Percentiles rank a stretch among this genome's conserved stretches.
phyloP scores from a whole-genome alignment of 192 early-diverging fungal genomes.

The Linnemannia schmuckeri region DNA sequence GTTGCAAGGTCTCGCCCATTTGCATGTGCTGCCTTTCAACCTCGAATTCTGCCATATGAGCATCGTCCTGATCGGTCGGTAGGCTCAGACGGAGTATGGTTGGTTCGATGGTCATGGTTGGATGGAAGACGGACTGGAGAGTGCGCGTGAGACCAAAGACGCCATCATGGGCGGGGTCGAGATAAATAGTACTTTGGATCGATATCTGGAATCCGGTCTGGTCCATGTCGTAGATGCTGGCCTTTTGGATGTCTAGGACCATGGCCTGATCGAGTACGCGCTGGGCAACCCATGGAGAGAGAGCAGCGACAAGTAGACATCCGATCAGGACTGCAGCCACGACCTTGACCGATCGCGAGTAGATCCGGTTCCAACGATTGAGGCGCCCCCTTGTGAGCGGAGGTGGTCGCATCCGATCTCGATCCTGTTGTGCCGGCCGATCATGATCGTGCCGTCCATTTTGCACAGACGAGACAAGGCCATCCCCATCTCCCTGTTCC shows the following conservation, averaged over 20 bases:
- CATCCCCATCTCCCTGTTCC: not conserved
- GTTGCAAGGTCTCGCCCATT: slow-evolving; percentile 20
- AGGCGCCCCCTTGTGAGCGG: slow-evolving; percentile 14
- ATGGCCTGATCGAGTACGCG: slow-evolving; percentile 40
- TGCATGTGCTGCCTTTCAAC: slow-evolving; percentile 39
- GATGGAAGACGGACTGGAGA: slow-evolving; percentile 13
- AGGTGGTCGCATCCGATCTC: not conserved
- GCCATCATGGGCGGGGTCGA: slow-evolving; percentile 36
- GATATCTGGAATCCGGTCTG: slow-evolving; percentile 47
- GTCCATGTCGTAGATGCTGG: slow-evolving; percentile 41
- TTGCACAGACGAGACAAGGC: not conserved
- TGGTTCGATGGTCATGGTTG: slow-evolving; percentile 35
- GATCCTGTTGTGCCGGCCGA: not conserved
- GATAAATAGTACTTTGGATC: slow-evolving; percentile 25
- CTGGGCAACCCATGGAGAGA: slow-evolving; percentile 31
- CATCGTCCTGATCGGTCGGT: not conserved
- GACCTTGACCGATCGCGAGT: slow-evolving; percentile 12
- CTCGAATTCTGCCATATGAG: slow-evolving; percentile 41
- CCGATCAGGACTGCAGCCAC: slow-evolving; percentile 6
- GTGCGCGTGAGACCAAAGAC: slow-evolving; percentile 30
- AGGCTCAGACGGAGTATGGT: slow-evolving; percentile 23
- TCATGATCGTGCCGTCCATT: not conserved
- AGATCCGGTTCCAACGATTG: slow-evolving; percentile 16
- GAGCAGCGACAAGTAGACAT: slow-evolving; percentile 1
- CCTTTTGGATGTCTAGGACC: slow-evolving; percentile 42